These are phyloP conservation scores for Ogataea philodendri DNA, from an alignment of 805 yeast species.

Conservation along the genomic window DNA sequence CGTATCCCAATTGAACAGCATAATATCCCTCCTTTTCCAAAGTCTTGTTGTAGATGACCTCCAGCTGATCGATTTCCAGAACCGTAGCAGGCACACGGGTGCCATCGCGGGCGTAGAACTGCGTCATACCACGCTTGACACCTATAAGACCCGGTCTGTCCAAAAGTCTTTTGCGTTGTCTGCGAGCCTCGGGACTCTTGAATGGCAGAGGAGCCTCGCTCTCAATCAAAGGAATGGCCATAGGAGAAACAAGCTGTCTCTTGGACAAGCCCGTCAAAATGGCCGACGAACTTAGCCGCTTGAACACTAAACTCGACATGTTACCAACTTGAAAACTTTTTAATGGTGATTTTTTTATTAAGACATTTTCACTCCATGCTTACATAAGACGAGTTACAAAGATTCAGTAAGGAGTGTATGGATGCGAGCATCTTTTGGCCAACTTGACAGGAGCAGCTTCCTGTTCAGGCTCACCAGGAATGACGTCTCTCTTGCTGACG, in stretches of 20 bases:
- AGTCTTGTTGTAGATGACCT: conserved; percentile 75
- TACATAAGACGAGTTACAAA: conserved; percentile 7
- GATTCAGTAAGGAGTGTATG: conserved; percentile 23
- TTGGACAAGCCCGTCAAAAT: conserved; percentile 23
- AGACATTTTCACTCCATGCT: conserved; percentile 3
- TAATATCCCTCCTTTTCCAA: conserved; percentile 71
- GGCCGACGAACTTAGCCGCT: conserved; percentile 36
- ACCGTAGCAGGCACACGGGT: conserved; percentile 79
- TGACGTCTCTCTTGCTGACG: conserved; percentile 19
- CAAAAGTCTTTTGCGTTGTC: conserved; percentile 69
- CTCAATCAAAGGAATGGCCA: conserved; percentile 47
- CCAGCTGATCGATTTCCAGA: conserved; percentile 81
- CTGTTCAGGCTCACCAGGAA: conserved; percentile 11
- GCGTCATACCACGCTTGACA: conserved; percentile 85
- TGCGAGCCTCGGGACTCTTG: conserved; percentile 68
- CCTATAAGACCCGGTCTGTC: conserved; percentile 83
- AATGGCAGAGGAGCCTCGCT: conserved; percentile 51
- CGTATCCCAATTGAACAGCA: conserved; percentile 87
- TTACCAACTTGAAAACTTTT: conserved; percentile 8
- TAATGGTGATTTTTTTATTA: background rate
- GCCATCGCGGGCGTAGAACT: conserved; percentile 73
- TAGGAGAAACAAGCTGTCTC: conserved; percentile 41
- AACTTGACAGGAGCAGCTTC: conserved; percentile 12
- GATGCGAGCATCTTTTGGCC: conserved; percentile 24
- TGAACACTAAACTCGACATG: conserved; percentile 11